phyloP scores from a whole-genome alignment of 495 filamentous ascomycete species.

The Penicillium psychrofluorescens region DNA sequence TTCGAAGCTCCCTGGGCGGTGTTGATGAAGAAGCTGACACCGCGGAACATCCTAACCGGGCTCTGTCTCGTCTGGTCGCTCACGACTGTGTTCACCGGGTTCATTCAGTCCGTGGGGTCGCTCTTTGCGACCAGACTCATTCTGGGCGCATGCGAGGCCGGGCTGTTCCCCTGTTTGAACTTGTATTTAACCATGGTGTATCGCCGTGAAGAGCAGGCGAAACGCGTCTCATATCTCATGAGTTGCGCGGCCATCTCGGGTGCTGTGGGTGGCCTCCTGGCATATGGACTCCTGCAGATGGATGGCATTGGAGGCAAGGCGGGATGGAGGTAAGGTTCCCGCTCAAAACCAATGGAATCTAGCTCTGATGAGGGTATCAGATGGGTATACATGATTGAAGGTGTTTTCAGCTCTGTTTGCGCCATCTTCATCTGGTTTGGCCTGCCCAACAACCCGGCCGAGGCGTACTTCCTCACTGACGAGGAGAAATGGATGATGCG shows the following conservation, averaged over 20 bases:
- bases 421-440: slow-evolving; percentile 48
- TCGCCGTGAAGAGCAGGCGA: slow-evolving; percentile 37
- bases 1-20: slow-evolving; percentile 38
- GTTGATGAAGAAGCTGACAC: slow-evolving; percentile 40
- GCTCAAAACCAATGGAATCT: background rate
- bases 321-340: slow-evolving; percentile 29
- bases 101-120: slow-evolving; percentile 38
- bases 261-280: slow-evolving; percentile 38
- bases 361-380: slow-evolving; percentile 6
- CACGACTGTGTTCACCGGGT: slow-evolving; percentile 46
- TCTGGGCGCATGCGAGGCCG: slow-evolving; percentile 57
- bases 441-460: slow-evolving; percentile 48
- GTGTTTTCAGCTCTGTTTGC: slow-evolving; percentile 40
- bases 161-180: slow-evolving; percentile 60
- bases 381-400: slow-evolving; percentile 51
- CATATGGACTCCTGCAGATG: slow-evolving; percentile 39
- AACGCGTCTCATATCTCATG: slow-evolving; percentile 35
- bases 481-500: slow-evolving; percentile 47
- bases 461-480: slow-evolving; percentile 42
- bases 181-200: slow-evolving; percentile 47
- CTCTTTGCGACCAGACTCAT: slow-evolving; percentile 53
- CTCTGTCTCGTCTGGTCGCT: slow-evolving; percentile 44
- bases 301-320: slow-evolving; percentile 33
- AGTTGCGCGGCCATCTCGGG: slow-evolving; percentile 37
- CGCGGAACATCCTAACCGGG: slow-evolving; percentile 31